Evolutionary conservation across 2,329 filamentous ascomycete species (phyloP), one percentile per base, ranked within the genome.

Genomic region (Talaromyces sp.): DNA sequence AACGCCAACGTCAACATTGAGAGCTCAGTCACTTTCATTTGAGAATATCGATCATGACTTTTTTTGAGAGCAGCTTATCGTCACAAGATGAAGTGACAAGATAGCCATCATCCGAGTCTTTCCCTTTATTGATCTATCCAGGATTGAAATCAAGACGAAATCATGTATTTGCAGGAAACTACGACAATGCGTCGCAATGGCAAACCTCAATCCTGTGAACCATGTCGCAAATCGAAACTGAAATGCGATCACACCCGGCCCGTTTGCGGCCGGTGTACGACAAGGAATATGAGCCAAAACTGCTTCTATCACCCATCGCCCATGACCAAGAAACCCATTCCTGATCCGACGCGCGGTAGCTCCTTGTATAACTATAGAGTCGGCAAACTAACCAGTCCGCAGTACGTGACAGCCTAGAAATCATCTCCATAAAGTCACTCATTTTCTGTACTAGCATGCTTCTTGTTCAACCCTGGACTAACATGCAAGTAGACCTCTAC

Each of bases 301-400:
- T 76, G 75, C 56, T 74, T 74, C 52, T 76, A 77, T 58, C 75
- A 76, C 63, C 75, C 75, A 55, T 72, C 75, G 5, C 75, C 74
- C 4, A 76, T 76, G 75, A 76, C 74, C 21, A 75, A 70, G 33
- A 65, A 67, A 31, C 61, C 59, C 28, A 28, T 21, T 9, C 31
- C 31, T 42, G 62, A 60, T 8, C 63, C 63, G 14, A 56, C 63
- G 6, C 58, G 65, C 8, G 69, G 62, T 40, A 66, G 66, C 31
- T 40, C 68, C 33, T 66, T 62, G 5, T 69, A 65, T 58, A 61
- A 60, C 16, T 64, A 64, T 16, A 57, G 63, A 35, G 37, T 62
- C 9, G 44, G 61, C 14, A 61, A 62, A 42, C 1, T 62, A n/a
- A 4, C 52, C 12, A 63, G 42, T 46, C 62, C 58, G 12, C 40